A percentile compares a stretch with the other conserved stretches of the same genome.
These are phyloP conservation scores for Halophytophthora batemanensis DNA, from an alignment of 352 stramenopile species.

Conservation along the genomic window DNA sequence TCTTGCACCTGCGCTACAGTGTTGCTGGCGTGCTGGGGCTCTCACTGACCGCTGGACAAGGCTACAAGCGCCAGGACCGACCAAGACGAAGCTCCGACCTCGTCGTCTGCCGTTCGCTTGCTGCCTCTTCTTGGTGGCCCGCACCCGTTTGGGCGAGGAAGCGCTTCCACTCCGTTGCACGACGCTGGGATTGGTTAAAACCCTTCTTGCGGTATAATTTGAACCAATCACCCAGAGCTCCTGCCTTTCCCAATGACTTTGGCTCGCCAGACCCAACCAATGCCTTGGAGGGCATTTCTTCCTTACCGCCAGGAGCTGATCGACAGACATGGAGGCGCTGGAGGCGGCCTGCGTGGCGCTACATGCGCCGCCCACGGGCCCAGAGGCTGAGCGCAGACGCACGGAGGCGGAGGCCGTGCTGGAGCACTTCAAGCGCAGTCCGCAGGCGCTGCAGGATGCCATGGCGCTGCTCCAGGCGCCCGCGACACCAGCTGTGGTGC, in stretches of 20 bases:
- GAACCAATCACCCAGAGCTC: slow-evolving; percentile 1
- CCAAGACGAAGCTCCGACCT: neutral
- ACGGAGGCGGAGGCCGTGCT: slow-evolving; percentile 62
- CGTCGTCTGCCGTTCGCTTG: no score
- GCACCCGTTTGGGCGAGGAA: no score
- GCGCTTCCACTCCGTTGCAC: no score
- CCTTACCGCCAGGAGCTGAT: slow-evolving; percentile 3
- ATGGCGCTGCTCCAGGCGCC: slow-evolving; percentile 44
- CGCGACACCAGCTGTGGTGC: slow-evolving; percentile 45
- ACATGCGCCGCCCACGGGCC: slow-evolving; percentile 53
- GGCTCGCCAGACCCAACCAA: neutral
- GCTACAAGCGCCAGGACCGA: neutral
- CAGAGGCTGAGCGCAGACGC: slow-evolving; percentile 47
- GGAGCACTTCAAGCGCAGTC: slow-evolving; percentile 82
- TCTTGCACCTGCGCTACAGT: no score
- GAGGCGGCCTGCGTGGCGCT: slow-evolving; percentile 68
- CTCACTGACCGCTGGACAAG: neutral
- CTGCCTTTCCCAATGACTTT: neutral
- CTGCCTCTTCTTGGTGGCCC: no score
- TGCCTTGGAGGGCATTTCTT: neutral
- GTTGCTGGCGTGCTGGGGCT: neutral
- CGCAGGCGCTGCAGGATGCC: slow-evolving; percentile 52
- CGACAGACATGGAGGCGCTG: slow-evolving; percentile 49
- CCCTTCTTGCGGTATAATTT: neutral
- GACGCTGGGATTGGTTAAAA: no score